Base-by-base conservation (phyloP, 306 rosid genomes). In the Cicer pinnatifidum region DNA sequence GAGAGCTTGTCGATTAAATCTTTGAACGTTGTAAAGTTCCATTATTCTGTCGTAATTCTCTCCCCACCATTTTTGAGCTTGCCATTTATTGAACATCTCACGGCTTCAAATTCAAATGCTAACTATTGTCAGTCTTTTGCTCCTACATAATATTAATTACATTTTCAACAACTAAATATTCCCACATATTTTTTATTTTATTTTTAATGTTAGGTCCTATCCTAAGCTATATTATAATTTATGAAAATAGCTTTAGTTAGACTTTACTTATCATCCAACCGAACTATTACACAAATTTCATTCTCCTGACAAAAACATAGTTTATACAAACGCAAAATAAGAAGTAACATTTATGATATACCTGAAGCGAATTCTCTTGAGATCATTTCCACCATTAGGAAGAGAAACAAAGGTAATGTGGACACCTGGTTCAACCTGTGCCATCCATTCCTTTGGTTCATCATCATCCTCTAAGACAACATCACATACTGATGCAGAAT, bases 11-110 rank as follows among this genome's bases (percentile, higher is more conserved):
- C 85, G 83, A 51, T 89, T 93, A 82, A 91, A 91, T 87, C 97
- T 91, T 82, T 89, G 97, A 33, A 93, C 98, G 53, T 91, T 93
- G 73, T 91, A 93, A 54, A 91, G 97, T 80, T 93, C 96, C 96
- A 86, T 85, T 79, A 93, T 88, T 72, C 97, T 84, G 73, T 91
- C 97, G 69, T 91, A 93, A 81, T 93, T 93, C 85, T 89, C 96
- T 4, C 94, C 96, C 98, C 98, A 93, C 98, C 98, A 94, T 77
- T 84, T 87, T 81, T 94, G 96, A 70, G 98, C 97, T 88, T 91
- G 92, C 91, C 89, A 89, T 83, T 91, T 87, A 78, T 91, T 85
- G 45, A 89, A 91, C 94, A 93, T 91, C 74, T 88, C 96, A 23
- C 94, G 97, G 91, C 98, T 94, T 82, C 86, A 87, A 86, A 85